Evolutionary conservation across 2,329 filamentous ascomycete species (phyloP).

Genomic region (Fusarium dlaminii): DNA sequence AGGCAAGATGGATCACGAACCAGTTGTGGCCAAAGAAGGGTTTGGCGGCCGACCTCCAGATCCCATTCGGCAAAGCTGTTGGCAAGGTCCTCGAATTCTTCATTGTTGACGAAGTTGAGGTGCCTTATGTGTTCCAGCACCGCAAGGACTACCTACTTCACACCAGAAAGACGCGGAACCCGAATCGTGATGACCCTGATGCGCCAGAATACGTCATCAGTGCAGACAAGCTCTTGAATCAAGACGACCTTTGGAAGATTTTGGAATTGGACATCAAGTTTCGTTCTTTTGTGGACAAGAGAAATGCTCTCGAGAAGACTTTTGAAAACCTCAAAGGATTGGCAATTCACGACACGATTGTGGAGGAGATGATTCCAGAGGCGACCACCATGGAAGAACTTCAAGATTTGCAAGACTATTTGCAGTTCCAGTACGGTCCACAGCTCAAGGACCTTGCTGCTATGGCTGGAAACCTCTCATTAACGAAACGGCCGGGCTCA

Average conservation of each 20-base stretch:
- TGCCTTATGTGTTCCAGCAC: slow-evolving; percentile 97
- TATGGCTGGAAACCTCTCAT: slow-evolving; percentile 69
- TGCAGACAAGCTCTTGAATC: slow-evolving; percentile 88
- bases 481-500: slow-evolving; percentile 82
- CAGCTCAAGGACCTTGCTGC: slow-evolving; percentile 83
- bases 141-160: slow-evolving; percentile 98
- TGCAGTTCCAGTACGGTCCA: slow-evolving; percentile 90
- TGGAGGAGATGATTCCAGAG: slow-evolving; percentile 83
- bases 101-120: slow-evolving; percentile 92
- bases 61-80: slow-evolving; percentile 87
- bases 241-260: slow-evolving; percentile 94
- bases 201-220: slow-evolving; percentile 77
- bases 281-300: slow-evolving; percentile 89
- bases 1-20: slow-evolving; percentile 90
- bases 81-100: slow-evolving; percentile 95
- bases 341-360: slow-evolving; percentile 74
- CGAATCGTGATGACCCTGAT: slow-evolving; percentile 72
- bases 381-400: slow-evolving; percentile 93
- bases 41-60: slow-evolving; percentile 74
- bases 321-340: slow-evolving; percentile 76
- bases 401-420: slow-evolving; percentile 94
- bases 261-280: slow-evolving; percentile 96
- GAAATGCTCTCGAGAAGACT: slow-evolving; percentile 82
- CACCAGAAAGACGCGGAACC: slow-evolving; percentile 73
- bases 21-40: slow-evolving; percentile 90